A percentile compares a stretch with the other conserved stretches of the same genome.
Evolutionary conservation across 768 basidiomycete genomes (phyloP).

Genomic region (Lactarius tabidus): DNA sequence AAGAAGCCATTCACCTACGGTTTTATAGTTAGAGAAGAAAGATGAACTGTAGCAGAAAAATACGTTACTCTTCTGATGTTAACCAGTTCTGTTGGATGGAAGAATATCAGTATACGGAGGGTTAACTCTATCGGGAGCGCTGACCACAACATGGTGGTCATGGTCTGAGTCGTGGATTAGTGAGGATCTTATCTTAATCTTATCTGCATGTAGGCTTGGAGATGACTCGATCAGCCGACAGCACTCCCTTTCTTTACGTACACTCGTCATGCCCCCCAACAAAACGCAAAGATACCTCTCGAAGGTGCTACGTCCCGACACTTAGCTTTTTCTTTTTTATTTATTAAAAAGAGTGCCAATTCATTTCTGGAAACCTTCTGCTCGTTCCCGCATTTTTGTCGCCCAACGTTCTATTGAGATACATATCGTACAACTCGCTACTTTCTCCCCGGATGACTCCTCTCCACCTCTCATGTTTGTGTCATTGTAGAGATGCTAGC

Average conservation of each 20-base stretch:
- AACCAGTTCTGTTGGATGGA: conserved; percentile 4
- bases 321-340: not conserved
- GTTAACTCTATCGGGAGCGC: conserved; percentile 14
- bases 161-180: no score
- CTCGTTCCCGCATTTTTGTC: no score
- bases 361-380: no score
- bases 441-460: conserved; percentile 3
- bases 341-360: no score
- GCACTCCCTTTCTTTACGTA: not conserved
- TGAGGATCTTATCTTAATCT: conserved; percentile 13
- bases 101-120: conserved; percentile 7
- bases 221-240: conserved; percentile 11
- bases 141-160: not conserved
- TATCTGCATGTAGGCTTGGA: not conserved
- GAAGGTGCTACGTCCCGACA: conserved; percentile 30
- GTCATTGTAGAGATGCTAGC: conserved; percentile 72
- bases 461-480: conserved; percentile 8
- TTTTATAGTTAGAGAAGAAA: not conserved
- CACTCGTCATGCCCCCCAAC: conserved; percentile 29
- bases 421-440: conserved; percentile 37
- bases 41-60: not conserved
- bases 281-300: conserved; percentile 30
- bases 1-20: no score
- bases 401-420: conserved; percentile 38
- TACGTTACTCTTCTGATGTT: conserved; percentile 9